Evolutionary conservation across 2,329 filamentous ascomycete genomes (phyloP), one percentile per base, ranked within the genome.

Genomic region (Lomentospora prolificans): DNA sequence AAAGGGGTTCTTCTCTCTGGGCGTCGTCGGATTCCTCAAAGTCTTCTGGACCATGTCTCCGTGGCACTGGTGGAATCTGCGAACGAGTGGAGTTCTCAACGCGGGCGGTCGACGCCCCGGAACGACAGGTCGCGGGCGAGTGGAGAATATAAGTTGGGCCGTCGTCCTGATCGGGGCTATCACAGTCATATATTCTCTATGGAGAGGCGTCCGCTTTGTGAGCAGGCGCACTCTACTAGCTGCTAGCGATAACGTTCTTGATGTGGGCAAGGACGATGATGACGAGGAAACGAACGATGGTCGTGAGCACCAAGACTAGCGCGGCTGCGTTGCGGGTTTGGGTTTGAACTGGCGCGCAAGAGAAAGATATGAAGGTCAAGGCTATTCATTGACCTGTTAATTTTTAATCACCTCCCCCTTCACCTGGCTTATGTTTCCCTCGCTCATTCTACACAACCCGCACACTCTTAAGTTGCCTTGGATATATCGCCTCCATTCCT

Each of bases 381-480:
- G n/a, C 27, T 53, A 41, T 24, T 19, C n/a, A 14, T 14, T 24
- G 25, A 8, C 51, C 31, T 28, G 14, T 24, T 3, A 7, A 9
- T 25, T 19, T 25, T 19, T 31, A 19, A 19, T 36, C 27, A 30
- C 22, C 22, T 14, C 31, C 9, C 25, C 41, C 50, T 30, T 24
- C n/a, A n/a, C n/a, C 53, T 22, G 10, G 39, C 57, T 57, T 55
- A 39, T 57, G 8, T 51, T 53, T 4, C 52, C 19, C 48, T 27
- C 27, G n/a, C 36, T 19, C 28, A 5, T 51, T 51, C 27, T 55
- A 19, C 31, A 17, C 19, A 55, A 64, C 69, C 69, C 87, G 90
- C 90, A 92, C 87, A 86, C 88, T 87, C 86, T 95, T 96, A 87
- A 96, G 90, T 94, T 95, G 89, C 81, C 89, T 90, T 81, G 80